Percentiles rank a stretch among this genome's conserved stretches.
These are phyloP conservation scores for Striga asiatica DNA, from an alignment of 257 asterid species.

Conservation along the genomic window DNA sequence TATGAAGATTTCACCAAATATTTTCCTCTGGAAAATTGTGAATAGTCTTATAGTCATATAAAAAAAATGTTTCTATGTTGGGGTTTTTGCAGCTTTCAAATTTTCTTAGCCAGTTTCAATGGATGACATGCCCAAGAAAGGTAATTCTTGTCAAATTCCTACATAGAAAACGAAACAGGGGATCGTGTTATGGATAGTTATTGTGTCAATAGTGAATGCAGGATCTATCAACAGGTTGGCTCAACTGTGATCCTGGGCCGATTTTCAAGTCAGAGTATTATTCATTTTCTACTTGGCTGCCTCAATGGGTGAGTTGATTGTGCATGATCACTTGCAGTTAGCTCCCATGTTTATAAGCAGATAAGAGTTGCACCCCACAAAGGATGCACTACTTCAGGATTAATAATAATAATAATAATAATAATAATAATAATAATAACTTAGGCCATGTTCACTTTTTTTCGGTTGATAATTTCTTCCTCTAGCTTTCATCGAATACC, in stretches of 20 bases:
- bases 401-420: neutral
- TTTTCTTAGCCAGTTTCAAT: slow-evolving; percentile 36
- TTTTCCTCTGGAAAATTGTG: too few relatives aligned
- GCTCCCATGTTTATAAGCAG: too few relatives aligned
- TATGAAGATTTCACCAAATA: too few relatives aligned
- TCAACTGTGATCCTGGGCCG: slow-evolving; percentile 48
- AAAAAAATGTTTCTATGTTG: neutral
- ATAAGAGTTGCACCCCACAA: too few relatives aligned
- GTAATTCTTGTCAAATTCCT: slow-evolving; percentile 16
- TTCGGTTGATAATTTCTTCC: too few relatives aligned
- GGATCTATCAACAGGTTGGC: slow-evolving; percentile 64
- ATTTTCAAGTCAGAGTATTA: slow-evolving; percentile 42
- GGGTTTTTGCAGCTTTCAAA: slow-evolving; percentile 35
- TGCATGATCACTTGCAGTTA: too few relatives aligned
- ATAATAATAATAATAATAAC: too few relatives aligned
- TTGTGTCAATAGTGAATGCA: slow-evolving; percentile 23
- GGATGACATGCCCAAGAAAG: slow-evolving; percentile 72
- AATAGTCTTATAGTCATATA: neutral
- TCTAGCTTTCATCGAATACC: too few relatives aligned
- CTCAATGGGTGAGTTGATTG: slow-evolving; percentile 29
- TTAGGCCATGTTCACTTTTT: too few relatives aligned
- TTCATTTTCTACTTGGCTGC: slow-evolving; percentile 27
- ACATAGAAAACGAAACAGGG: neutral
- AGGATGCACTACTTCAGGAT: too few relatives aligned
- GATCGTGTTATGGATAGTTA: slow-evolving; percentile 11